Base-by-base conservation (phyloP, 1,284 basidiomycete species). In the Fomitopsis palustris region DNA sequence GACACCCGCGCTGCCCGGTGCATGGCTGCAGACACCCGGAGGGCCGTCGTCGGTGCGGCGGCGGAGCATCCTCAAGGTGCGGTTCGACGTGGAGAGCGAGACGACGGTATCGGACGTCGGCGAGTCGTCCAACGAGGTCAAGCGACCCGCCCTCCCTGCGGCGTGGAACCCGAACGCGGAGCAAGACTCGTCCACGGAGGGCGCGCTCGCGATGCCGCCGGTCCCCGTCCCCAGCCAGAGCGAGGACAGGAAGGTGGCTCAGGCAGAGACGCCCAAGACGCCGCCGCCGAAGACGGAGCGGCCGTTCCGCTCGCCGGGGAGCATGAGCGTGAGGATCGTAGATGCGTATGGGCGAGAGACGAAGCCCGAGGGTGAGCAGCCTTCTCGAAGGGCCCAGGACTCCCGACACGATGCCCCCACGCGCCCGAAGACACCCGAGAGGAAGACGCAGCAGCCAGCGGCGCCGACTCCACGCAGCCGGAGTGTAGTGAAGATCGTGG, bases 1-100 rank as follows among this genome's bases (percentile, higher is more conserved):
- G 59, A 90, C 87, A 1, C 89, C 89, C 42, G 84, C 81, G 4
- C 82, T 81, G 7, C 88, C 89, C n/a, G 89, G 89, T 25, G 87
- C 79, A 37, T 90, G 87, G 87, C 63, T 82, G 52, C 70, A 75
- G 6, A 90, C 88, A 19, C 88, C 88, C 7, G 69, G 61, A 0
- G 60, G 29, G 33, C 31, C 49, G 10, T 17, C 58, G 7, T 67
- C 75, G 2, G 74, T 76, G 60, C 78, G 82, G 61, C 62, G 70
- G 60, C 78, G 75, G 62, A 76, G 77, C 55, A 67, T 76, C 17
- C 64, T 82, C 67, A 88, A 85, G 67, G 89, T 91, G 54, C 83
- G 88, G 41, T 92, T 91, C 65, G 83, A 90, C 65, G 74, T 80
- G 37, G 70, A 80, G 45, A 65, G 67, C 16, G 67, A 58, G 71